Percentiles rank a stretch among this genome's conserved stretches.
phyloP scores from a whole-genome alignment of 495 filamentous ascomycete genomes.

The Podospora pseudopauciseta region DNA sequence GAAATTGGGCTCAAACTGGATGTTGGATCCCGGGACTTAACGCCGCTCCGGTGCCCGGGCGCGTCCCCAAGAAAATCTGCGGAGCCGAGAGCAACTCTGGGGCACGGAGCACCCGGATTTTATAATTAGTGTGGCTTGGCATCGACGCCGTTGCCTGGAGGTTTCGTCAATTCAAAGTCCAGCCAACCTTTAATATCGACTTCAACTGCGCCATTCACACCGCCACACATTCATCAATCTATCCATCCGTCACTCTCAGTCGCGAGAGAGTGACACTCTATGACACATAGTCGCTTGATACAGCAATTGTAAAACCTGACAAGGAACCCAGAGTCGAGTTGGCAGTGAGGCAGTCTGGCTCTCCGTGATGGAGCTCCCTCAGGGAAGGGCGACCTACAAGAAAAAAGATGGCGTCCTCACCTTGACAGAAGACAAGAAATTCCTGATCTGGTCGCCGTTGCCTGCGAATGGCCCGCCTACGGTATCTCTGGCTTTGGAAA shows the following conservation, averaged over 20 bases:
- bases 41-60: constrained; percentile 9
- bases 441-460: constrained; percentile 76
- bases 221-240: background rate
- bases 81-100: constrained; percentile 4
- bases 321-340: background rate
- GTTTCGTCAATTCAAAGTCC: background rate
- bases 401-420: constrained; percentile 90
- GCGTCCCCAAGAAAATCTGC: background rate
- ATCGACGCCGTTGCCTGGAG: background rate
- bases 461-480: constrained; percentile 51
- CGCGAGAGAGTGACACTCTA: background rate
- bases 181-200: background rate
- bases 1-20: background rate
- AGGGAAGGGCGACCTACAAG: constrained; percentile 78
- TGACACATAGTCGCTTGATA: no score
- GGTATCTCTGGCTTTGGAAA: constrained; percentile 65
- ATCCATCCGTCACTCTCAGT: background rate
- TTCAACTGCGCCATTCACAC: background rate
- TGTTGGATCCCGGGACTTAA: constrained; percentile 14
- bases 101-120: constrained; percentile 2
- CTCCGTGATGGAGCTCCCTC: constrained; percentile 43
- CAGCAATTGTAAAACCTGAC: background rate
- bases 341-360: background rate
- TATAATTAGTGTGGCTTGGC: constrained; percentile 1
- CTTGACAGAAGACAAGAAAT: constrained; percentile 63